phyloP scores from a whole-genome alignment of 352 stramenopile genomes.

The Phytophthora parvispora region DNA sequence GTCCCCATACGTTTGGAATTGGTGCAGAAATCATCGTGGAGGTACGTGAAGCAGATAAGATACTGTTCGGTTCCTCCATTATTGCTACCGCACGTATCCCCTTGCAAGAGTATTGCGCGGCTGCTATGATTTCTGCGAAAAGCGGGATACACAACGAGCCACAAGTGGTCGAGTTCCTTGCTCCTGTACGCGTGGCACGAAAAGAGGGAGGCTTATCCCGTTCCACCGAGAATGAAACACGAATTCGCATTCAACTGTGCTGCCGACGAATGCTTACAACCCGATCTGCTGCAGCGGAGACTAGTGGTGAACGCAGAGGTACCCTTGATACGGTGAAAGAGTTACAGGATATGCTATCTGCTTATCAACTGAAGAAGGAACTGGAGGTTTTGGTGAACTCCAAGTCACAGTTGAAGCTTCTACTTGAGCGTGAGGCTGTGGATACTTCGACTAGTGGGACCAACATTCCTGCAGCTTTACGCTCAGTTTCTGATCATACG shows the following conservation, averaged over 20 bases:
- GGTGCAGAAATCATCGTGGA: conserved; percentile 58
- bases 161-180: conserved; percentile 60
- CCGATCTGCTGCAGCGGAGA: conserved; percentile 10
- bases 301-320: conserved; percentile 23
- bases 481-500: conserved; percentile 18
- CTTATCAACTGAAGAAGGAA: conserved; percentile 61
- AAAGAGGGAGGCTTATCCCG: conserved; percentile 28
- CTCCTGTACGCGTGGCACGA: conserved; percentile 44
- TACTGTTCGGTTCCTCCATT: conserved; percentile 79
- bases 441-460: conserved; percentile 70
- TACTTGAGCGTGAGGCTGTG: conserved; percentile 78
- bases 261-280: conserved; percentile 42
- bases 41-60: conserved; percentile 74
- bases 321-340: conserved; percentile 33
- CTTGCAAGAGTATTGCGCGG: conserved; percentile 56
- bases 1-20: conserved; percentile 16
- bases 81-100: conserved; percentile 60
- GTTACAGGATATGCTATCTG: conserved; percentile 39
- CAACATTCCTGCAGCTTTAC: conserved; percentile 38
- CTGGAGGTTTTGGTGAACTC: conserved; percentile 69
- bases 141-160: conserved; percentile 20
- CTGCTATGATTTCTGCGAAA: conserved; percentile 40
- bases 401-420: conserved; percentile 72
- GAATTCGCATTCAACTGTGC: conserved; percentile 64
- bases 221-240: conserved; percentile 27